A percentile compares a stretch with the other conserved stretches of the same genome.
phyloP scores from a whole-genome alignment of 2,329 filamentous ascomycete species.

The Epichloe brachyelytri region DNA sequence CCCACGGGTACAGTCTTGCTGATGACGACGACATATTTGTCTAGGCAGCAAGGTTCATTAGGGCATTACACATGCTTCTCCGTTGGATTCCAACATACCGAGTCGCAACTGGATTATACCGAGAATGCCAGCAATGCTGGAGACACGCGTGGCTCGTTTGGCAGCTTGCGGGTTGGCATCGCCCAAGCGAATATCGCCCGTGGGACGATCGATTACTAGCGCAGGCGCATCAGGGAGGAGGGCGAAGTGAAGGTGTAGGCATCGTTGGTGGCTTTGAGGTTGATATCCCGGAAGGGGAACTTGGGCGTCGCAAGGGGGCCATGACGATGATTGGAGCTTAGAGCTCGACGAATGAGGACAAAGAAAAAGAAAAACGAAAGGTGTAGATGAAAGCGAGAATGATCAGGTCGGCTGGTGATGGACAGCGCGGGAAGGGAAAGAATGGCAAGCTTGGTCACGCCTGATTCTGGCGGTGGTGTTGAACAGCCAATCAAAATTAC shows the following conservation, averaged over 20 bases:
- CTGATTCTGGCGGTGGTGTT: neutral
- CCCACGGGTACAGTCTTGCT: conserved; percentile 88
- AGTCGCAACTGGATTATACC: conserved; percentile 88
- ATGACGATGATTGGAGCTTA: conserved; percentile 13
- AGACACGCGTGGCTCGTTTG: conserved; percentile 61
- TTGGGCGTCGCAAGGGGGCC: conserved; percentile 24
- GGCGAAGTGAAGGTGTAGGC: conserved; percentile 96
- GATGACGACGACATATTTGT: conserved; percentile 96
- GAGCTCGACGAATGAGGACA: neutral
- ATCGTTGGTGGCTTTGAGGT: conserved; percentile 81
- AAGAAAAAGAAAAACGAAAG: neutral
- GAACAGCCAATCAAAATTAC: no score
- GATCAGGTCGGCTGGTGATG: neutral
- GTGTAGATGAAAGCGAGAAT: neutral
- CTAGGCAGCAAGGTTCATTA: conserved; percentile 19
- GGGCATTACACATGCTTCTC: neutral
- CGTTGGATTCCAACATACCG: conserved; percentile 41
- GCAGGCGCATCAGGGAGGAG: conserved; percentile 78
- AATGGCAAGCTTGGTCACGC: neutral
- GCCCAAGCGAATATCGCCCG: conserved; percentile 75
- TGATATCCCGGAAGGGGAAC: conserved; percentile 87
- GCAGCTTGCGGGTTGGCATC: conserved; percentile 64
- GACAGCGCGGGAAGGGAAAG: neutral
- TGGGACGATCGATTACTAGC: conserved; percentile 80
- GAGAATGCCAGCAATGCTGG: conserved; percentile 88